Conservation (phyloP, 2,329 filamentous ascomycete species). For the Neopestalotiopsis sp. region DNA sequence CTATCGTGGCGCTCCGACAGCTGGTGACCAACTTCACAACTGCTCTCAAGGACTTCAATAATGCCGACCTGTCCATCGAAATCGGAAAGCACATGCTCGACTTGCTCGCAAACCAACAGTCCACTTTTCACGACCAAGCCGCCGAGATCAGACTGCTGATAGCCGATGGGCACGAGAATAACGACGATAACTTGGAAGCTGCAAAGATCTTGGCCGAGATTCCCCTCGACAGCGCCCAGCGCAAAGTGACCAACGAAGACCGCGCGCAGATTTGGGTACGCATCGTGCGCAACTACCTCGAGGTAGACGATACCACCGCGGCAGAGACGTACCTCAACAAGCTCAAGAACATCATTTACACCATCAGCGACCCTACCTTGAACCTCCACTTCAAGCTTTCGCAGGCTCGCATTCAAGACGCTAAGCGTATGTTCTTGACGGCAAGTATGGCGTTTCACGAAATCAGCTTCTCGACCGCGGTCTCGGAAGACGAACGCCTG, state of each 20-base stretch:
- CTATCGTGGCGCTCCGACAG: conserved; percentile 76
- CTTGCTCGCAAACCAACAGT: conserved; percentile 66
- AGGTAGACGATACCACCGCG: conserved; percentile 86
- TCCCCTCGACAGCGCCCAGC: conserved; percentile 86
- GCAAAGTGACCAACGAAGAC: conserved; percentile 80
- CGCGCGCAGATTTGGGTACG: conserved; percentile 89
- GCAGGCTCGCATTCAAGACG: conserved; percentile 91
- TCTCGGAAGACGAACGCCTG: conserved; percentile 87
- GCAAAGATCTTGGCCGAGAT: conserved; percentile 83
- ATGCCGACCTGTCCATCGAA: conserved; percentile 72
- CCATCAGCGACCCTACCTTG: conserved; percentile 74
- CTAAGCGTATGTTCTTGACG: conserved; percentile 86
- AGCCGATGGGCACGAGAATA: conserved; percentile 80
- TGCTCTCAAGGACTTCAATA: conserved; percentile 64
- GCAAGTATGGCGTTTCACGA: conserved; percentile 88
- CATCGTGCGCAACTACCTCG: conserved; percentile 91
- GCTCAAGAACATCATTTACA: conserved; percentile 90
- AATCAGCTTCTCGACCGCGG: conserved; percentile 76
- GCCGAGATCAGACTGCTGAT: conserved; percentile 80
- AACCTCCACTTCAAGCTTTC: conserved; percentile 88
- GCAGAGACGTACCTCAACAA: conserved; percentile 92
- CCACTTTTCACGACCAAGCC: conserved; percentile 83
- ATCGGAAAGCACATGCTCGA: conserved; percentile 77
- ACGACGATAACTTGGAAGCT: conserved; percentile 81
- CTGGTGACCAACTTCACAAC: conserved; percentile 72